Evolutionary conservation across 75 land plant genomes (phyloP).

Genomic region (Cunninghamia lanceolata): DNA sequence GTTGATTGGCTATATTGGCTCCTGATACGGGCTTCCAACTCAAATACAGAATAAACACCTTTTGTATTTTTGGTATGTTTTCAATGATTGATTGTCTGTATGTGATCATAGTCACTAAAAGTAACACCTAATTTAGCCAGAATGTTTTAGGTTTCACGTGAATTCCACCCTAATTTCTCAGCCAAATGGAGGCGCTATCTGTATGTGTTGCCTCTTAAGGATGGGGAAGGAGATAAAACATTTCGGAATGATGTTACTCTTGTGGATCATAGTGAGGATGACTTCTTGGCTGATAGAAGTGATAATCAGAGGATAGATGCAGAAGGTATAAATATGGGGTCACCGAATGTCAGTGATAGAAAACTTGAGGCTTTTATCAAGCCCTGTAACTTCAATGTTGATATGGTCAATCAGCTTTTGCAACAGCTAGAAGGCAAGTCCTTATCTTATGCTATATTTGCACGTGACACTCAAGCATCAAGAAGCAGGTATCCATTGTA

Average conservation of each 20-base stretch:
- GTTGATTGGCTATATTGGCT: background rate
- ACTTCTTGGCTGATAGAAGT: slow-evolving; percentile 10
- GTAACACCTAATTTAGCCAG: background rate
- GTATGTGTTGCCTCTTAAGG: slow-evolving; percentile 63
- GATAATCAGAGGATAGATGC: slow-evolving; percentile 6
- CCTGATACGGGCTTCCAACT: background rate
- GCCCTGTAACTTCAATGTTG: slow-evolving; percentile 41
- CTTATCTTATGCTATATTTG: slow-evolving; percentile 72
- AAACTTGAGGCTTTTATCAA: slow-evolving; percentile 19
- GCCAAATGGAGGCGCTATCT: slow-evolving; percentile 87
- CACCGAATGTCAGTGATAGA: background rate
- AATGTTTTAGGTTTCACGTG: slow-evolving; percentile 51
- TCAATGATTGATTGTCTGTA: background rate
- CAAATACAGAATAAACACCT: background rate
- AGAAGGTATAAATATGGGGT: background rate
- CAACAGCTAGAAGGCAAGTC: slow-evolving; percentile 60
- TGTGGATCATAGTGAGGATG: background rate
- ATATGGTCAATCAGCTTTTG: slow-evolving; percentile 45
- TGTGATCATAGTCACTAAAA: background rate
- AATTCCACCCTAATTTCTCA: slow-evolving; percentile 85
- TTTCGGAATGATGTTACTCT: background rate
- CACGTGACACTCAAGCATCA: slow-evolving; percentile 79
- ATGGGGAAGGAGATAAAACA: slow-evolving; percentile 14
- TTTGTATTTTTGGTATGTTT: background rate
- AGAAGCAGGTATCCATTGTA: slow-evolving; percentile 51